Conservation (phyloP, 148 eudicot species). For the Persicaria tinctoria region DNA sequence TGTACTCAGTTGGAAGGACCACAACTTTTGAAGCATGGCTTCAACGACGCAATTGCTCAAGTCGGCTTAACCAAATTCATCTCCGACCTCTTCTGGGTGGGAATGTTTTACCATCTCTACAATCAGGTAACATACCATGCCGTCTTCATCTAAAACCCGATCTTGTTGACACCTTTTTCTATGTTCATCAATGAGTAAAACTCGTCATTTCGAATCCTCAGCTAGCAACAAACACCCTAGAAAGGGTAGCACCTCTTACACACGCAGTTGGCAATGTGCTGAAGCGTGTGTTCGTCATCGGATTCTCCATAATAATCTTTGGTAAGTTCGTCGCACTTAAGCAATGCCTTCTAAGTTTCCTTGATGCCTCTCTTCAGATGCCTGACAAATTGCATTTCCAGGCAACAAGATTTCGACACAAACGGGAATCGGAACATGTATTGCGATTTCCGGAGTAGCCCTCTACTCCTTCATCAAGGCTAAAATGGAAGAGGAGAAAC, state of each 20-base stretch:
- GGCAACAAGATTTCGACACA: constrained; percentile 94
- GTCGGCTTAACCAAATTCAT: constrained; percentile 82
- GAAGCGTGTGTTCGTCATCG: constrained; percentile 99
- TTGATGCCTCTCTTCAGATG: not conserved
- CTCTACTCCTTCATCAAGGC: constrained; percentile 88
- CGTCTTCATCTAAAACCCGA: not conserved
- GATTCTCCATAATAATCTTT: constrained; percentile 82
- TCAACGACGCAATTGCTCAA: constrained; percentile 87
- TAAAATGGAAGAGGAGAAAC: constrained; percentile 91
- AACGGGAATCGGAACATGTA: constrained; percentile 85
- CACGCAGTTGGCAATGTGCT: constrained; percentile 97
- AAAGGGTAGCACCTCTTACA: constrained; percentile 98
- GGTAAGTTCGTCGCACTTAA: constrained; percentile 36
- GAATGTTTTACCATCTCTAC: constrained; percentile 98
- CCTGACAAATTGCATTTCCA: constrained; percentile 5
- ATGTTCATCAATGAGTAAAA: not conserved
- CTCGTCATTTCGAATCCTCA: constrained; percentile 23
- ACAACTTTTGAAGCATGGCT: constrained; percentile 64
- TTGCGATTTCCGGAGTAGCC: constrained; percentile 98
- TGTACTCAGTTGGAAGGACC: constrained; percentile 71
- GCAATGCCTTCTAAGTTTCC: not conserved
- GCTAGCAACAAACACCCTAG: constrained; percentile 96
- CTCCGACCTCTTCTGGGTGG: constrained; percentile 94
- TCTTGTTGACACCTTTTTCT: not conserved
- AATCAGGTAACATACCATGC: constrained; percentile 53